Evolutionary conservation across 805 yeast species (phyloP).

Genomic region (Cyberlindnera americana): DNA sequence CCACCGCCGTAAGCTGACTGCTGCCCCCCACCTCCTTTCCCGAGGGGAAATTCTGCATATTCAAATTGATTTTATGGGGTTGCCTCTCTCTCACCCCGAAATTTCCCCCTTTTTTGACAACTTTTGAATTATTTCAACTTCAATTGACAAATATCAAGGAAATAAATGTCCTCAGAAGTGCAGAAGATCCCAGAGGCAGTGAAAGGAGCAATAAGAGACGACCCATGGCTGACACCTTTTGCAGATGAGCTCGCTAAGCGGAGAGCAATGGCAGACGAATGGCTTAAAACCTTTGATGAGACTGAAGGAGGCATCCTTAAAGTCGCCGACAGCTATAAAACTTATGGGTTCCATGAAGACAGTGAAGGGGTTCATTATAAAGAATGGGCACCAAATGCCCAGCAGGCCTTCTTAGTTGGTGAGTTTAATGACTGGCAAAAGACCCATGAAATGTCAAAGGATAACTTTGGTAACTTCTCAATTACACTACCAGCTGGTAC

Average conservation of each 20-base stretch:
- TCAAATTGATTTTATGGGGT: slow-evolving; percentile 2
- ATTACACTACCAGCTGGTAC: slow-evolving; percentile 61
- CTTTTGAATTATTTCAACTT: too few relatives aligned
- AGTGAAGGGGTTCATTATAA: slow-evolving; percentile 45
- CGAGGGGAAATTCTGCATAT: slow-evolving; percentile 1
- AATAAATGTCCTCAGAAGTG: too few relatives aligned
- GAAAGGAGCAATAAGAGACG: slow-evolving; percentile 60
- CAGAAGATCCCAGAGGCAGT: slow-evolving; percentile 18
- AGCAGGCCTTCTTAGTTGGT: slow-evolving; percentile 73
- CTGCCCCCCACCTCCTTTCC: background rate
- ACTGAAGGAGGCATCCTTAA: slow-evolving; percentile 62
- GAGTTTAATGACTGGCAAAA: slow-evolving; percentile 88
- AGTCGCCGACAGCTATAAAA: slow-evolving; percentile 73
- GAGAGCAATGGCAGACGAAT: slow-evolving; percentile 58
- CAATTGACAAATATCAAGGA: too few relatives aligned
- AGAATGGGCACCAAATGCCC: slow-evolving; percentile 93
- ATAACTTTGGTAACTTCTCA: slow-evolving; percentile 69
- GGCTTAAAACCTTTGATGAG: slow-evolving; percentile 52
- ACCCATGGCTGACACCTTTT: slow-evolving; percentile 85
- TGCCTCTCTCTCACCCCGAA: background rate
- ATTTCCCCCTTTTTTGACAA: too few relatives aligned
- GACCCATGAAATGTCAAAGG: slow-evolving; percentile 51
- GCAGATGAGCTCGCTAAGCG: slow-evolving; percentile 66
- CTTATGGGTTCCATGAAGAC: slow-evolving; percentile 73
- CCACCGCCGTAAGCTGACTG: slow-evolving; percentile 1